Percentiles rank a stretch among this genome's conserved stretches.
Conservation (phyloP, 2,329 filamentous ascomycete genomes). For the Pestalotiopsis sp. region DNA sequence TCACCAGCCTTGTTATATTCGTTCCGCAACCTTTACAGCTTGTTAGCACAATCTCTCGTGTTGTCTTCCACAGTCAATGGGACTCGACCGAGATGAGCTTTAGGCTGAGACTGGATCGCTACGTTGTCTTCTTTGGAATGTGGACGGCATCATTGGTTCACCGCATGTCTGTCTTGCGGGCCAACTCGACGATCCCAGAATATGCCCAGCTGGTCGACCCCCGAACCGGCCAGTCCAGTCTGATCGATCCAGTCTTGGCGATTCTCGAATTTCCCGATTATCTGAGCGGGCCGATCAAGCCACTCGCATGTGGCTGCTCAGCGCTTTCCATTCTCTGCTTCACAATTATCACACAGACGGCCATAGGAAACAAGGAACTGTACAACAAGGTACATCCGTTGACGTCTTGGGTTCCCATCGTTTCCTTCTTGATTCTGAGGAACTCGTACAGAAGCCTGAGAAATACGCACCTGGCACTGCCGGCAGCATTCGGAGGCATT, state of each 20-base stretch:
- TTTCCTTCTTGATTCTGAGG: constrained; percentile 54
- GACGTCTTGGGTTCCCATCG: constrained; percentile 55
- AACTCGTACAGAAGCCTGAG: constrained; percentile 46
- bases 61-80: constrained; percentile 51
- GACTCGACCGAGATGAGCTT: constrained; percentile 51
- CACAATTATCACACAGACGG: constrained; percentile 32
- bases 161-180: constrained; percentile 27
- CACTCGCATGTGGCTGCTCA: background rate
- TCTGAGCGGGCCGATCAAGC: background rate
- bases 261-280: constrained; percentile 4
- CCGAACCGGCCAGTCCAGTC: constrained; percentile 16
- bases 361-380: constrained; percentile 31
- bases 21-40: constrained; percentile 45
- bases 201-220: constrained; percentile 20
- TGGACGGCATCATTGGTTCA: constrained; percentile 45
- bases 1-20: constrained; percentile 34
- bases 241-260: background rate
- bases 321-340: constrained; percentile 32
- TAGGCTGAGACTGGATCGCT: constrained; percentile 53
- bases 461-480: constrained; percentile 45
- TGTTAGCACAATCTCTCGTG: constrained; percentile 37
- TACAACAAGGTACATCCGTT: constrained; percentile 57
- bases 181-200: constrained; percentile 18
- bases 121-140: constrained; percentile 60
- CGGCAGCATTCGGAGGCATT: constrained; percentile 57